phyloP scores from a whole-genome alignment of 1,284 basidiomycete genomes.

The Anthracocystis walkeri region DNA sequence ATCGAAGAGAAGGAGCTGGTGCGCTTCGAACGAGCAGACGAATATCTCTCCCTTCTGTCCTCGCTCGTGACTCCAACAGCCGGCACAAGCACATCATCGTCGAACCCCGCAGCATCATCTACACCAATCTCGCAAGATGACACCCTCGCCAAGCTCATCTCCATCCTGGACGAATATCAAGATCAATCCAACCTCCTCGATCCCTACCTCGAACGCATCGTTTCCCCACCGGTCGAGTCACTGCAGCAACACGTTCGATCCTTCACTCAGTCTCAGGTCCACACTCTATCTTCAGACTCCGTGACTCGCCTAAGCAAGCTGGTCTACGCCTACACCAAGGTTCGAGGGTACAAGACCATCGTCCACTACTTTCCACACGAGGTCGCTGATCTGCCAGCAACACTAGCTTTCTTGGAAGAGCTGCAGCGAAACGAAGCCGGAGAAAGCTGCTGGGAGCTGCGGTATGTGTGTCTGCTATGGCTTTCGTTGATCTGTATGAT shows the following conservation, averaged over 20 bases:
- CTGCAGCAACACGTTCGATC: constrained; percentile 48
- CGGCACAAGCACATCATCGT: neutral
- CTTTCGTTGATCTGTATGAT: constrained; percentile 92
- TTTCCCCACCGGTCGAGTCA: constrained; percentile 78
- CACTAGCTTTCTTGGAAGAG: constrained; percentile 77
- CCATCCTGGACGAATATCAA: constrained; percentile 82
- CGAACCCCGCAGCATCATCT: neutral
- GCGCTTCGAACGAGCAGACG: constrained; percentile 49
- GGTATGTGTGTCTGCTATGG: constrained; percentile 90
- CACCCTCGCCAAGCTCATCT: constrained; percentile 9
- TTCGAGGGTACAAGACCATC: constrained; percentile 90
- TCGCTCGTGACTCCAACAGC: constrained; percentile 14
- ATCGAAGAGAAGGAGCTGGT: constrained; percentile 54
- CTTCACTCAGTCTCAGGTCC: neutral
- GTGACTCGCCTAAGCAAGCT: constrained; percentile 70
- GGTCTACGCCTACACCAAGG: constrained; percentile 87
- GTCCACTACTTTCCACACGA: constrained; percentile 91
- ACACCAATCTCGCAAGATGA: constrained; percentile 2
- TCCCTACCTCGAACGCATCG: constrained; percentile 86
- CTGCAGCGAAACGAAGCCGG: constrained; percentile 48
- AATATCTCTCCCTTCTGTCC: constrained; percentile 41
- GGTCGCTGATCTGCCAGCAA: constrained; percentile 81
- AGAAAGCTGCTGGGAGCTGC: constrained; percentile 78
- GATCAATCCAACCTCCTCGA: constrained; percentile 90
- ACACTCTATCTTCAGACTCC: neutral